phyloP scores from a whole-genome alignment of 352 stramenopile species.

The Blastocystis hominis region DNA sequence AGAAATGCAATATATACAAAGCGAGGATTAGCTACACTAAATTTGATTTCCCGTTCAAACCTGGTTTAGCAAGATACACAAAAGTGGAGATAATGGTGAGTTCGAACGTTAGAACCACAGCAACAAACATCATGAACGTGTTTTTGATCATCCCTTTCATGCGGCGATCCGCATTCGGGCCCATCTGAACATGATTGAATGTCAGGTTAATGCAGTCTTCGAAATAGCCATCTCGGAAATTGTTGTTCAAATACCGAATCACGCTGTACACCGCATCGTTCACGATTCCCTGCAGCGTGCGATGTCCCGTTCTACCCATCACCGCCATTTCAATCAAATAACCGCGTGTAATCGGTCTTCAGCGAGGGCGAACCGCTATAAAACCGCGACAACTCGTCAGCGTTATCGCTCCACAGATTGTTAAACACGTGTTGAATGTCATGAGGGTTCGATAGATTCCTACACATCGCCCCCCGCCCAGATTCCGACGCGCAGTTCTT shows the following conservation, averaged over 20 bases:
- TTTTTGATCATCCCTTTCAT: constrained; percentile 60
- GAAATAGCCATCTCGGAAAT: constrained; percentile 81
- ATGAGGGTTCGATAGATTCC: not conserved
- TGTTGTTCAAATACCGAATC: constrained; percentile 85
- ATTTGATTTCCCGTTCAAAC: not conserved
- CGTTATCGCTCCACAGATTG: not conserved
- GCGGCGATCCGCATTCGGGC: constrained; percentile 68
- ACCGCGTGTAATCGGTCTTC: constrained; percentile 87
- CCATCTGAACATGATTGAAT: constrained; percentile 64
- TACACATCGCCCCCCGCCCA: not conserved
- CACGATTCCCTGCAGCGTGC: constrained; percentile 80
- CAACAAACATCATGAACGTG: constrained; percentile 62
- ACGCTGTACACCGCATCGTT: constrained; percentile 85
- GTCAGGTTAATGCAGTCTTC: constrained; percentile 84
- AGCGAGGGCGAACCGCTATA: constrained; percentile 78
- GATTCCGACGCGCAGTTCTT: constrained; percentile 47
- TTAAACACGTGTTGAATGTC: not conserved
- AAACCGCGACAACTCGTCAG: constrained; percentile 65
- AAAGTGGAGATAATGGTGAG: constrained; percentile 54
- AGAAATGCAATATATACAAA: not conserved
- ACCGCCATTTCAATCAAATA: constrained; percentile 81
- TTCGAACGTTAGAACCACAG: constrained; percentile 63
- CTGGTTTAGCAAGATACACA: constrained; percentile 59
- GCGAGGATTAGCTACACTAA: not conserved
- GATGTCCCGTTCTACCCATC: constrained; percentile 71